Conservation (phyloP, 345 rosid genomes). For the Hypericum perforatum region DNA sequence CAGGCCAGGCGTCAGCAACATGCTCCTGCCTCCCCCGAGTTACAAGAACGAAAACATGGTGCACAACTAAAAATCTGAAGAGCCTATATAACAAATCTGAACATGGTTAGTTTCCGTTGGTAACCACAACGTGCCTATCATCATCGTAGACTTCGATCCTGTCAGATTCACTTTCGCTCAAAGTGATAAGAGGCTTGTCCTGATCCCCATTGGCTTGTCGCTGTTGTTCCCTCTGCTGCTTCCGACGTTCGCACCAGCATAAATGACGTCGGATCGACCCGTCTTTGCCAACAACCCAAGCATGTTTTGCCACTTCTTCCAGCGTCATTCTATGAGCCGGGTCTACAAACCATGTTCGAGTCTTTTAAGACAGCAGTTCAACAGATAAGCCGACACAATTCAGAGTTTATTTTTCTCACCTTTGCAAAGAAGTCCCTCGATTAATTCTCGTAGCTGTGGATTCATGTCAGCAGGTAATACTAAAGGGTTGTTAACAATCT, state of each 20-base stretch:
- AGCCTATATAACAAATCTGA: too few relatives aligned
- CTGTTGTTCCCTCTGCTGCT: slow-evolving; percentile 23
- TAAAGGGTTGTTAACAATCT: slow-evolving; percentile 76
- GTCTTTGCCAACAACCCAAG: slow-evolving; percentile 68
- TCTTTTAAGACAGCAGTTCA: background rate
- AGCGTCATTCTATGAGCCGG: slow-evolving; percentile 66
- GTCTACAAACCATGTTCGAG: slow-evolving; percentile 34
- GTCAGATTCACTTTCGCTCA: too few relatives aligned
- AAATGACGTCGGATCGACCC: slow-evolving; percentile 50
- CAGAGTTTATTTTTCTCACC: slow-evolving; percentile 27
- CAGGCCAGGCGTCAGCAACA: too few relatives aligned
- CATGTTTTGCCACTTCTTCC: slow-evolving; percentile 56
- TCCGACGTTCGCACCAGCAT: slow-evolving; percentile 79
- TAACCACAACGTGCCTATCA: too few relatives aligned
- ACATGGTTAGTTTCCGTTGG: too few relatives aligned
- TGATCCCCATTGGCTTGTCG: too few relatives aligned
- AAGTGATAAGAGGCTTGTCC: too few relatives aligned
- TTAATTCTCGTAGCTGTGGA: slow-evolving; percentile 51
- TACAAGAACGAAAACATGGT: too few relatives aligned
- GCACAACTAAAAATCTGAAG: too few relatives aligned
- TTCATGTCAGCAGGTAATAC: slow-evolving; percentile 57
- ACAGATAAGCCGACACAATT: too few relatives aligned
- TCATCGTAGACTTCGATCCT: too few relatives aligned
- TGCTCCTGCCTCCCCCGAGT: too few relatives aligned
- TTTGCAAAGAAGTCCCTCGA: slow-evolving; percentile 90